Conservation (phyloP, 768 basidiomycete genomes). For the Lentinula edodes region DNA sequence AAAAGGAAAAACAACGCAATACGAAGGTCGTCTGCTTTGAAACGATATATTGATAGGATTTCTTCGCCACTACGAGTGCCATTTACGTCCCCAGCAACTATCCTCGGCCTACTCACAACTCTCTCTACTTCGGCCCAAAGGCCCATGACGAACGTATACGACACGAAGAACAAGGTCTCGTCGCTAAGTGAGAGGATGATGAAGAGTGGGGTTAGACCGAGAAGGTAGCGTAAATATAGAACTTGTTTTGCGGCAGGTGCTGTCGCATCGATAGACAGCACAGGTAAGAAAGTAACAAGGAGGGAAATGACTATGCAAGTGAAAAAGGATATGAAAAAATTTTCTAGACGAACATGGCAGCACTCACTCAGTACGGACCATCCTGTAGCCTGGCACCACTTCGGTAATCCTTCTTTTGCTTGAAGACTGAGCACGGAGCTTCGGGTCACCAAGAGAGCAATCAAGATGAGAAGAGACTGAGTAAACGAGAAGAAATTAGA, state of each 20-base stretch:
- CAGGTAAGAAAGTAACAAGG: constrained; percentile 41
- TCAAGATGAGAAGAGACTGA: constrained; percentile 31
- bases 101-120: constrained; percentile 18
- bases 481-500: constrained; percentile 6
- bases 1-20: constrained; percentile 80
- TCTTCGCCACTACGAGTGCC: not conserved
- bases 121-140: constrained; percentile 67
- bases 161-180: constrained; percentile 76
- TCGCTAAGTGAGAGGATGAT: constrained; percentile 77
- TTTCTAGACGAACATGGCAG: not conserved
- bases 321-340: not conserved
- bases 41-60: constrained; percentile 27
- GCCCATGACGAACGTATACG: constrained; percentile 56
- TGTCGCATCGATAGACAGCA: not conserved
- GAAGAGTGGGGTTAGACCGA: constrained; percentile 72
- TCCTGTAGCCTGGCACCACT: constrained; percentile 50
- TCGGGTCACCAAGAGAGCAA: constrained; percentile 48
- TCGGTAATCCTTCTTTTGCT: constrained; percentile 61
- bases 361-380: constrained; percentile 63
- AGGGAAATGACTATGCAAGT: constrained; percentile 39
- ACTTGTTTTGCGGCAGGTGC: not conserved
- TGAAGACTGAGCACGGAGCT: constrained; percentile 57
- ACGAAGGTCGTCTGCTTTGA: constrained; percentile 58
- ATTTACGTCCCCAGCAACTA: constrained; percentile 10
- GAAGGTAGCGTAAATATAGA: constrained; percentile 51